Percentiles rank a stretch among this genome's conserved stretches.
Conservation (phyloP, 345 rosid genomes). For the Acer saccharum region DNA sequence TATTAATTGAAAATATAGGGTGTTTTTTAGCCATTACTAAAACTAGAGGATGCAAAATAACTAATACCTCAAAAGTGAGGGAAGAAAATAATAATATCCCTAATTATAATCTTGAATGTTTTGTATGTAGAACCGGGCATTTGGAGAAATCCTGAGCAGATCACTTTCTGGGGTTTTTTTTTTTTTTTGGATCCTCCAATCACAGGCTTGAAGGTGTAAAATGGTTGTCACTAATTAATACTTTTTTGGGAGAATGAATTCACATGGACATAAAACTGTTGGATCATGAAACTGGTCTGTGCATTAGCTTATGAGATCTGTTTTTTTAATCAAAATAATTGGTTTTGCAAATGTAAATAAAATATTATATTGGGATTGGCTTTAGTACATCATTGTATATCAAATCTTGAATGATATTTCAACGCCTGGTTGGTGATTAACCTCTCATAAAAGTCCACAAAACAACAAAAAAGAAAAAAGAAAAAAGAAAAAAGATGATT, state of each 20-base stretch:
- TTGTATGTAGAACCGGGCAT: neutral
- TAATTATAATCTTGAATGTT: neutral
- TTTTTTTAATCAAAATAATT: too few species aligned
- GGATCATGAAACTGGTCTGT: neutral
- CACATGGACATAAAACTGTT: neutral
- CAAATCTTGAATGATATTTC: slow-evolving; percentile 28
- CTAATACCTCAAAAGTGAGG: too few species aligned
- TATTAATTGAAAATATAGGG: too few species aligned
- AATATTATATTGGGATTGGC: neutral
- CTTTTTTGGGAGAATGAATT: slow-evolving; percentile 1
- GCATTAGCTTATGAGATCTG: slow-evolving; percentile 2
- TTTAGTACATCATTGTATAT: neutral
- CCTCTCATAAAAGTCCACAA: slow-evolving; percentile 34
- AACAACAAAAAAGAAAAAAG: slow-evolving; percentile 23
- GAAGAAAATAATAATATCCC: too few species aligned
- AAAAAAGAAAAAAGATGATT: neutral
- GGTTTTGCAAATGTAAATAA: too few species aligned
- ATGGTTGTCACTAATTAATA: neutral
- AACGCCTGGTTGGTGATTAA: slow-evolving; percentile 27
- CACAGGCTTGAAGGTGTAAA: neutral
- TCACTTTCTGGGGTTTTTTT: neutral
- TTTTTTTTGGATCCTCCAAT: neutral
- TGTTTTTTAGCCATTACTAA: too few species aligned
- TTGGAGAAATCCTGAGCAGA: neutral
- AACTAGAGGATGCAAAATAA: too few species aligned